Evolutionary conservation across 108 stramenopile species (phyloP).

Genomic region (Asterionellopsis glacialis): DNA sequence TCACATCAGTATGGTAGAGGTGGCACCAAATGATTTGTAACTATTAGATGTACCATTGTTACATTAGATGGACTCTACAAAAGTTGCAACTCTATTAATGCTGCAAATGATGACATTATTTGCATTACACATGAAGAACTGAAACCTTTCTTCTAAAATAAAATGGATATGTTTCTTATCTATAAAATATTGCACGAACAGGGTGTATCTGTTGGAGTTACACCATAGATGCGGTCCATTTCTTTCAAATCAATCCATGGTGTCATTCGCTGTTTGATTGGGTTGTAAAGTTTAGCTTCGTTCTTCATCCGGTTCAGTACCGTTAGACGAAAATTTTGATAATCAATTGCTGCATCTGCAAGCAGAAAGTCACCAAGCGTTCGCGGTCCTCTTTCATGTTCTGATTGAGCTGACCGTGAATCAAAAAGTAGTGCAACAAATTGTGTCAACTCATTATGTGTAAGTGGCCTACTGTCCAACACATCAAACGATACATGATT

Average conservation of each 20-base stretch:
- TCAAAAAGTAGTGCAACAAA: slow-evolving; percentile 12
- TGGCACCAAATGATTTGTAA: too few species aligned
- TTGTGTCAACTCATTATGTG: slow-evolving; percentile 28
- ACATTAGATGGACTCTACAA: too few species aligned
- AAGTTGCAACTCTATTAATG: too few species aligned
- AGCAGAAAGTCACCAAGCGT: not conserved
- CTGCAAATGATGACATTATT: too few species aligned
- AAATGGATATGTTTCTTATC: too few species aligned
- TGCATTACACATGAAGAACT: too few species aligned
- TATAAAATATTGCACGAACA: too few species aligned
- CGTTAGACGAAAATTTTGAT: not conserved
- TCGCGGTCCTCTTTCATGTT: not conserved
- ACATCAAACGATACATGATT: slow-evolving; percentile 41
- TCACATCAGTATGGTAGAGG: not conserved
- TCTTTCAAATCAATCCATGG: not conserved
- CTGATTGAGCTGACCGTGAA: not conserved
- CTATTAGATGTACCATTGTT: too few species aligned
- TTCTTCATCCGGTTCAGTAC: not conserved
- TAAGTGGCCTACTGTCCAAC: slow-evolving; percentile 40
- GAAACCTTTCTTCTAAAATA: too few species aligned
- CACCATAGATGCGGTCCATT: not conserved
- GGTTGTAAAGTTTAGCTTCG: not conserved
- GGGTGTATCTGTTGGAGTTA: too few species aligned
- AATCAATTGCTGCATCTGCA: not conserved
- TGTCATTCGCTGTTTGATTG: not conserved